Evolutionary conservation across 345 rosid species (phyloP), one percentile per base, ranked within the genome.

Genomic region (Melastoma malabathricum): DNA sequence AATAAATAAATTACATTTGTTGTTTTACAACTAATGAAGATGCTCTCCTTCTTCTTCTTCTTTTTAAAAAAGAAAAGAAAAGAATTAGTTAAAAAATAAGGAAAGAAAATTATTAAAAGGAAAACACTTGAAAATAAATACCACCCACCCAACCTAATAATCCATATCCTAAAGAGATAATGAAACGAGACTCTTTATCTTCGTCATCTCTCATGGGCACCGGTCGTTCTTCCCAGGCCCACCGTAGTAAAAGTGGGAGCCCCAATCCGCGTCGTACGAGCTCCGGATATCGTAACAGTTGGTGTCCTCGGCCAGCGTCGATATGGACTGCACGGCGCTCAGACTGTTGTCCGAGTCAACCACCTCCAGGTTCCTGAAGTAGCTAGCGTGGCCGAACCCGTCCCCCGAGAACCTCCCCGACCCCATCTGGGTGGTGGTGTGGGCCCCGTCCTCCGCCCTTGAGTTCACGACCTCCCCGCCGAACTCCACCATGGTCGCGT

Each of bases 401-500:
- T 84, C 88, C n/a, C 69, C 83, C 0, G 97, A 80, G 23, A 87
- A 92, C 45, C 74, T 81, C 64, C 98, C 98, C 1, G 98, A 92
- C 2, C 98, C 98, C 98, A 92, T 92, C 48, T 92, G 90, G 3
- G 98, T 92, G 3, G 83, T 60, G 1, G 98, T 92, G 82, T 87
- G 98, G 38, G 38, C 38, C 48, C 64, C 19, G 14, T 93, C 95
- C 14, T 83, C 67, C 65, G 84, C 76, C 52, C 95, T 72, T 5
- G 97, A 72, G 73, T 92, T 92, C 51, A 92, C 96, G 29, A 92
- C 89, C 50, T 92, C 98, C 6, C 98, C 96, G 0, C 98, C 97
- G 96, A 96, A 92, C 60, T 87, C 95, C 60, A 92, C 94, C 78
- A 89, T 84, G 23, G 94, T 82, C 16, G 98, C 97, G 15, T 73